phyloP scores from a whole-genome alignment of 1,284 basidiomycete genomes.

The Leccinum subrobustum region DNA sequence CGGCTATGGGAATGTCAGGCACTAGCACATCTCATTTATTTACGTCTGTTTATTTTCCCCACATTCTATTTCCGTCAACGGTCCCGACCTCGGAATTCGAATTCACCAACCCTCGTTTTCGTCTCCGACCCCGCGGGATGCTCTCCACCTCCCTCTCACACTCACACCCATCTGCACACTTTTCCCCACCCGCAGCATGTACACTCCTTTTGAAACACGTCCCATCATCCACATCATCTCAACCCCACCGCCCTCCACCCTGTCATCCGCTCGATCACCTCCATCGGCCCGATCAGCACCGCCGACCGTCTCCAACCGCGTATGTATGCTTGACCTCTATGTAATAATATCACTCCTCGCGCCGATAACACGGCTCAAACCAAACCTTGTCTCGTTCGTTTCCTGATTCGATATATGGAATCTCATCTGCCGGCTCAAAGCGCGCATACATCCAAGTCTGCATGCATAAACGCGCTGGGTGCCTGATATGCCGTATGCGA shows the following conservation, averaged over 20 bases:
- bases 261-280: neutral
- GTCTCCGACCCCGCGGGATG: neutral
- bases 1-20: constrained; percentile 33
- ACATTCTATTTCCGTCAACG: constrained; percentile 19
- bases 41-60: constrained; percentile 26
- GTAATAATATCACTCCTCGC: neutral
- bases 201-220: neutral
- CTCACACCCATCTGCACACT: neutral
- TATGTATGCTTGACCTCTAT: neutral
- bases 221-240: neutral
- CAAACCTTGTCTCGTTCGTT: neutral
- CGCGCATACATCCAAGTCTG: neutral
- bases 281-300: neutral
- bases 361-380: neutral
- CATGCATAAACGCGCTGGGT: neutral
- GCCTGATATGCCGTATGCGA: neutral
- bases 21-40: constrained; percentile 15
- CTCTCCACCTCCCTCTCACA: neutral
- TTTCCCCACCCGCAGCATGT: neutral
- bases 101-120: constrained; percentile 12
- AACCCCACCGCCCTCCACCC: neutral
- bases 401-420: neutral
- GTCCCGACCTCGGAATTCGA: constrained; percentile 21
- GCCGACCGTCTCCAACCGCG: neutral
- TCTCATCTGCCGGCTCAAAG: neutral